phyloP scores from a whole-genome alignment of 768 basidiomycete species.

The Lyophyllum shimeji region DNA sequence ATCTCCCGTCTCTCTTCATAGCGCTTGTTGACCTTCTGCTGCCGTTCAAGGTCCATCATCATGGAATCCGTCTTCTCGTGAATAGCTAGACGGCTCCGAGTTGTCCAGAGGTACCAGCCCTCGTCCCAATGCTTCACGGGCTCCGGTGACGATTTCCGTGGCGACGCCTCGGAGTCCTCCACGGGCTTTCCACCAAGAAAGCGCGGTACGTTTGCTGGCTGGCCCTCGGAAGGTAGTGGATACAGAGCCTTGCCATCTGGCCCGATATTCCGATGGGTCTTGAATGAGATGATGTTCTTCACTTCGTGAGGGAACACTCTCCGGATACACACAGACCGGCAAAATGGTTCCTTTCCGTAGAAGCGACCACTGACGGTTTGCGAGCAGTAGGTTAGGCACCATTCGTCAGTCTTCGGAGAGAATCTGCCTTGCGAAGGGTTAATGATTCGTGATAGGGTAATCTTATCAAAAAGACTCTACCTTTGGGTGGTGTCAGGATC shows the following conservation, averaged over 20 bases:
- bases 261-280: slow-evolving; percentile 39
- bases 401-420: slow-evolving; percentile 62
- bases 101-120: slow-evolving; percentile 76
- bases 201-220: slow-evolving; percentile 45
- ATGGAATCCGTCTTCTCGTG: slow-evolving; percentile 60
- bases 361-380: slow-evolving; percentile 57
- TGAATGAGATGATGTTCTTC: slow-evolving; percentile 46
- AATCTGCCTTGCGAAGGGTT: slow-evolving; percentile 41
- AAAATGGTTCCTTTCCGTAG: slow-evolving; percentile 49
- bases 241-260: slow-evolving; percentile 50
- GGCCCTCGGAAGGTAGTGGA: slow-evolving; percentile 69
- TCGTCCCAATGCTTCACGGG: slow-evolving; percentile 66
- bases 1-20: slow-evolving; percentile 40
- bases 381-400: slow-evolving; percentile 61
- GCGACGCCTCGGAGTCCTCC: slow-evolving; percentile 31
- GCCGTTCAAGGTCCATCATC: slow-evolving; percentile 53
- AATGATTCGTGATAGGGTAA: neutral
- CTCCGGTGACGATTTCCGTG: slow-evolving; percentile 19
- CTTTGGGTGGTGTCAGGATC: slow-evolving; percentile 52
- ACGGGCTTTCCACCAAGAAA: slow-evolving; percentile 41
- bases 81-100: slow-evolving; percentile 48
- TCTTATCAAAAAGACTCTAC: slow-evolving; percentile 23
- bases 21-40: slow-evolving; percentile 39
- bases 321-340: slow-evolving; percentile 61
- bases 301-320: slow-evolving; percentile 70